Conservation (phyloP, 2,329 filamentous ascomycete genomes). For the Karstenula rhodostoma region DNA sequence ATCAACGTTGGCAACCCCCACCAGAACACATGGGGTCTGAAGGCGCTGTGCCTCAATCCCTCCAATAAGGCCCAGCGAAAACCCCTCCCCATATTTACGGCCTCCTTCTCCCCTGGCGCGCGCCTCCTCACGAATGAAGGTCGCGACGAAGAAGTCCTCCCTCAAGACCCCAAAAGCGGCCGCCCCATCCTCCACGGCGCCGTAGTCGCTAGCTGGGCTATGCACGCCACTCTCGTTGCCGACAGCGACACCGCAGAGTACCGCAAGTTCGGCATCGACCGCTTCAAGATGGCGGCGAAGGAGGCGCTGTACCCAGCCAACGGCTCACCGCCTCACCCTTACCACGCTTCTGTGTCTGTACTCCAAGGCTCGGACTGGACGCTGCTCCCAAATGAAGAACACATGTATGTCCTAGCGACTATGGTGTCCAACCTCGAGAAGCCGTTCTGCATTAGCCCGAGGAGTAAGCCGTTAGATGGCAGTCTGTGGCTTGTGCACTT, state of each 20-base stretch:
- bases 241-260: constrained; percentile 88
- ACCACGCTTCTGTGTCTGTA: constrained; percentile 62
- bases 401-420: constrained; percentile 80
- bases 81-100: constrained; percentile 54
- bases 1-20: constrained; percentile 48
- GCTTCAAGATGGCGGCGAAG: constrained; percentile 85
- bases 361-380: constrained; percentile 43
- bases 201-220: constrained; percentile 88
- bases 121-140: constrained; percentile 54
- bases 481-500: constrained; percentile 78
- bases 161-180: constrained; percentile 28
- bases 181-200: constrained; percentile 67
- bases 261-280: constrained; percentile 75
- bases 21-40: constrained; percentile 49
- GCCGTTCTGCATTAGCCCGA: constrained; percentile 82
- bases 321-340: constrained; percentile 63
- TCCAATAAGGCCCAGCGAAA: constrained; percentile 25
- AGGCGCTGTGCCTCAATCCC: constrained; percentile 45
- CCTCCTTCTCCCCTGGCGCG: constrained; percentile 56
- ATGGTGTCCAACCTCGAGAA: constrained; percentile 83
- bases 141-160: constrained; percentile 51
- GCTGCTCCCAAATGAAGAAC: constrained; percentile 55
- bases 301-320: constrained; percentile 71
- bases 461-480: constrained; percentile 73
- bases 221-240: constrained; percentile 87